A percentile compares a stretch with the other conserved stretches of the same genome.
phyloP scores from a whole-genome alignment of 306 rosid genomes.

The Ormosia semicastrata region DNA sequence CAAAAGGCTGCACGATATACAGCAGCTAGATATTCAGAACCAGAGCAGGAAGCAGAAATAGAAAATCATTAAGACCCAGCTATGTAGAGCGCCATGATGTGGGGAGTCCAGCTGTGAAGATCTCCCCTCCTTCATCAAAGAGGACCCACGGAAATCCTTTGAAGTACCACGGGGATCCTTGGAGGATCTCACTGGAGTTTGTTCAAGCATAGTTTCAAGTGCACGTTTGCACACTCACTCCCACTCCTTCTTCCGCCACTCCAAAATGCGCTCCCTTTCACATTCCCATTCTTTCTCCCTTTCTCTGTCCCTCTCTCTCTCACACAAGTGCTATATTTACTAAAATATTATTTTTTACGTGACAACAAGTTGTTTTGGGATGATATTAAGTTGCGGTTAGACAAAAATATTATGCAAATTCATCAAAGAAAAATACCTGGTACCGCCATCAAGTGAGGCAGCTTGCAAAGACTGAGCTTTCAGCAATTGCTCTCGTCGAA shows the following conservation, averaged over 20 bases:
- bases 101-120: conserved; percentile 78
- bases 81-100: conserved; percentile 71
- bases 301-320: conserved; percentile 88
- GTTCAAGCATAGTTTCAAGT: conserved; percentile 46
- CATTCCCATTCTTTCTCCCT: conserved; percentile 81
- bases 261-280: conserved; percentile 72
- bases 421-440: conserved; percentile 59
- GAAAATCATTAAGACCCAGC: conserved; percentile 93
- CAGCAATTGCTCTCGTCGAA: conserved; percentile 93
- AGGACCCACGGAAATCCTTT: conserved; percentile 73
- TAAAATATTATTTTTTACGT: conserved; percentile 13
- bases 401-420: not conserved
- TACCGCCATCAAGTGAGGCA: conserved; percentile 77
- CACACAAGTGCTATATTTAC: conserved; percentile 58
- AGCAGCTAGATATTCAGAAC: conserved; percentile 80
- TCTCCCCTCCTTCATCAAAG: conserved; percentile 86
- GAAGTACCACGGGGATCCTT: conserved; percentile 75
- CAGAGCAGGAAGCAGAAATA: conserved; percentile 67
- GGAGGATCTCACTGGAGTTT: conserved; percentile 55
- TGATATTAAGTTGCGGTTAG: conserved; percentile 11
- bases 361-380: conserved; percentile 11
- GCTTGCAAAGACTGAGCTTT: conserved; percentile 82
- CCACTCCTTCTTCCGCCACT: conserved; percentile 82
- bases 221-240: conserved; percentile 89
- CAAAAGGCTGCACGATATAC: conserved; percentile 66